Evolutionary conservation across 495 filamentous ascomycete species (phyloP).

Genomic region (Xylaria scruposa): DNA sequence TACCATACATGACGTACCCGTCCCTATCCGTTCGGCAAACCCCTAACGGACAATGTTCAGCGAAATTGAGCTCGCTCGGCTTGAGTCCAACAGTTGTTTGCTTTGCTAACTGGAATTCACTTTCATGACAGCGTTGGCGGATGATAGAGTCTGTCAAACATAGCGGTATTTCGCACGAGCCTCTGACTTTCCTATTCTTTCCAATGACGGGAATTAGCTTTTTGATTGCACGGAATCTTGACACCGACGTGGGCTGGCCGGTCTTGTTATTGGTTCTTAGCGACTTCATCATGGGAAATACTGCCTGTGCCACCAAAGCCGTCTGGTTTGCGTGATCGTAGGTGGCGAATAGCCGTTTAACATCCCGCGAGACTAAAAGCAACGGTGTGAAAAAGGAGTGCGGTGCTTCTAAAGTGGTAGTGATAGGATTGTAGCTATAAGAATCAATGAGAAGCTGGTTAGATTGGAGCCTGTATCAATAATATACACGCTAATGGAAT

Average conservation of each 20-base stretch:
- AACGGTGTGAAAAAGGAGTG: not conserved
- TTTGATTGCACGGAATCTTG: not conserved
- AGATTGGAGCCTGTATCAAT: not conserved
- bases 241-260: not conserved
- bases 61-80: not conserved
- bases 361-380: not conserved
- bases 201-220: not conserved
- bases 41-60: not conserved
- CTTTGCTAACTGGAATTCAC: not conserved
- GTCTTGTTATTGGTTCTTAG: not conserved
- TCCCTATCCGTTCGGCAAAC: slow-evolving; percentile 1
- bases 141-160: not conserved
- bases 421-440: not conserved
- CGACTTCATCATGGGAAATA: not conserved
- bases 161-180: not conserved
- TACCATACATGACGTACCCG: not conserved
- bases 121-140: not conserved
- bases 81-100: not conserved
- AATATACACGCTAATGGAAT: not conserved
- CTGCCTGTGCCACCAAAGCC: not conserved
- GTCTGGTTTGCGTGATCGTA: not conserved
- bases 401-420: not conserved
- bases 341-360: not conserved
- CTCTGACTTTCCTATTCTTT: not conserved
- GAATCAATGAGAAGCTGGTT: not conserved